Percentiles rank a stretch among this genome's conserved stretches.
phyloP scores from a whole-genome alignment of 1,284 basidiomycete species.

The Amylostereum chailletii region DNA sequence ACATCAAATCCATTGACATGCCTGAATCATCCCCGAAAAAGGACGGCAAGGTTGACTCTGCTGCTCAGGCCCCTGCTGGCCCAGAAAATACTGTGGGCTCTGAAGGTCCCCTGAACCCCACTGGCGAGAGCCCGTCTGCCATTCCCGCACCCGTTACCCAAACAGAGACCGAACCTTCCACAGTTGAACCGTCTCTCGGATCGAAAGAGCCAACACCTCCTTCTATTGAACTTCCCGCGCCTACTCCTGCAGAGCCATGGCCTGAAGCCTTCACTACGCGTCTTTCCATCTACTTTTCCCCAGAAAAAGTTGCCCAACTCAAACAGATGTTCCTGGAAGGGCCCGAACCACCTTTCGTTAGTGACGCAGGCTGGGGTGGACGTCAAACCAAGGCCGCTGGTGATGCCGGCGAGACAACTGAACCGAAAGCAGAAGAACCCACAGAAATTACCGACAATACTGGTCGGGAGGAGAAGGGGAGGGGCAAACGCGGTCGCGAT shows the following conservation, averaged over 20 bases:
- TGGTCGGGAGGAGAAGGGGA: conserved; percentile 10
- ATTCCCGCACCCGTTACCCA: background rate
- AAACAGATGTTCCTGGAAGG: conserved; percentile 74
- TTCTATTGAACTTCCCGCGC: conserved; percentile 20
- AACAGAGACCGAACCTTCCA: background rate
- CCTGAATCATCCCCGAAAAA: conserved; percentile 46
- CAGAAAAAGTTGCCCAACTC: conserved; percentile 50
- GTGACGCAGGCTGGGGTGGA: conserved; percentile 62
- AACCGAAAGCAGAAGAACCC: conserved; percentile 13
- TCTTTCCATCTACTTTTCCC: conserved; percentile 56
- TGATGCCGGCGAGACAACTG: conserved; percentile 13
- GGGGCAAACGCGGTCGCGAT: conserved; percentile 31
- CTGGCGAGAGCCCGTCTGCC: too few species aligned
- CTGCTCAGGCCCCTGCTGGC: conserved; percentile 5
- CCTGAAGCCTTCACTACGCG: conserved; percentile 46
- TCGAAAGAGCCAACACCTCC: background rate
- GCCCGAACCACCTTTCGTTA: conserved; percentile 54
- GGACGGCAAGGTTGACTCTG: conserved; percentile 5
- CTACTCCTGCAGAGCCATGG: conserved; percentile 42
- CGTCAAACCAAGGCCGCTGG: conserved; percentile 24
- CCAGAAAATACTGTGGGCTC: conserved; percentile 9
- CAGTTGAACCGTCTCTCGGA: background rate
- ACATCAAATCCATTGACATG: conserved; percentile 67
- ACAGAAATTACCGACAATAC: conserved; percentile 21
- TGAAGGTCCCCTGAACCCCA: conserved; percentile 2